Conservation (phyloP, 768 basidiomycete species). For the Rhizopogon sp. region DNA sequence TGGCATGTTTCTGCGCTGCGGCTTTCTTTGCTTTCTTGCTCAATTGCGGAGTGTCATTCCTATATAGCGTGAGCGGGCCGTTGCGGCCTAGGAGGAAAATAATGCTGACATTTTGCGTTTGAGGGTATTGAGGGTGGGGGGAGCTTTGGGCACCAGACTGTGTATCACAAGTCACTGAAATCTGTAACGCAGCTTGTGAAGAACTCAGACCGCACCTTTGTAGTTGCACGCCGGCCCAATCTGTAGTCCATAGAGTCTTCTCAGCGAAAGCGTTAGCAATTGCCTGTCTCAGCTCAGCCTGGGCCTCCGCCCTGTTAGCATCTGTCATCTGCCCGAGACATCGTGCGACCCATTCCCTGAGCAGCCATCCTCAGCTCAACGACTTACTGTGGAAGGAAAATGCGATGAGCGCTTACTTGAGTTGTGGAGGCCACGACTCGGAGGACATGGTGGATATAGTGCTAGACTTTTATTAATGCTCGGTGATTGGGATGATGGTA, state of each 20-base stretch:
- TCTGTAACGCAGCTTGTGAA: conserved; percentile 3
- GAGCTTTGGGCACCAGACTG: conserved; percentile 60
- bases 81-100: background rate
- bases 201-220: conserved; percentile 52
- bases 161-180: conserved; percentile 17
- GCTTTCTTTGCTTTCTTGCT: conserved; percentile 61
- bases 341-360: conserved; percentile 92
- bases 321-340: conserved; percentile 91
- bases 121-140: conserved; percentile 43
- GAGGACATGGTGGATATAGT: conserved; percentile 48
- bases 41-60: conserved; percentile 38
- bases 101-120: conserved; percentile 67
- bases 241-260: conserved; percentile 86
- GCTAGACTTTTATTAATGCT: background rate
- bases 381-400: background rate
- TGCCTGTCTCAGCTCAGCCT: conserved; percentile 93
- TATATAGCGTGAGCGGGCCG: conserved; percentile 15
- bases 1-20: conserved; percentile 34
- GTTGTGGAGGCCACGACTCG: conserved; percentile 75
- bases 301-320: conserved; percentile 80
- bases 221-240: conserved; percentile 87
- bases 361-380: conserved; percentile 9
- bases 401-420: conserved; percentile 49
- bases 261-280: conserved; percentile 88
- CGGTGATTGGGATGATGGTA: background rate